Base-by-base conservation (phyloP, 2,329 filamentous ascomycete species). In the Penicillium sp. region DNA sequence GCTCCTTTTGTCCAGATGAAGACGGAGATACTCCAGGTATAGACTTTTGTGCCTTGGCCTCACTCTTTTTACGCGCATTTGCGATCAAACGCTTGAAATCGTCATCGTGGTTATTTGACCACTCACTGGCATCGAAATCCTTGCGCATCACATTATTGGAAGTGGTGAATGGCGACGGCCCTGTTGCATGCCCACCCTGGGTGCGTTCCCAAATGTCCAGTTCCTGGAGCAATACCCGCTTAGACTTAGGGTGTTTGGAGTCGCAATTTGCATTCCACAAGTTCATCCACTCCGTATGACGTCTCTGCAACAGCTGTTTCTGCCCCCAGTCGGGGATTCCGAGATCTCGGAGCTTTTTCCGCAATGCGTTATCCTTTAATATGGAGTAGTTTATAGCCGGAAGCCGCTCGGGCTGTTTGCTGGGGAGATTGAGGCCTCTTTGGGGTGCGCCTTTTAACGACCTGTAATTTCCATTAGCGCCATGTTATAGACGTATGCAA, bases 261-360 rank as follows among this genome's bases (percentile, higher is more conserved):
- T 99, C 94, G 74, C 92, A 96, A 70, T 99, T 99, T 11, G 95
- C 90, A 72, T 99, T 99, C 89, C 91, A 97, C 18, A 99, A 77
- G 37, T 94, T 97, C 50, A 94, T 82, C 92, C 92, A 99, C 73
- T 99, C 94, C 24, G 85, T 90, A 68, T 97, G 92, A 18, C 95
- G 84, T 62, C 82, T 84, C 70, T 93, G 88, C 52, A 97, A 79
- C 1, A 92, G 79, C 44, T 81, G 77, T 44, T 88, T 88, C 0
- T 81, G 74, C 1, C 94, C 94, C 57, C 77, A 80, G 10, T 81
- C 82, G 0, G 90, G 87, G 55, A 97, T 86, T 1, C 92, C 91
- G 1, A 94, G 79, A 3, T 96, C 91, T 18, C 79, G 72, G 40
- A 99, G 78, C 74, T 96, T 97, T 69, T 90, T 94, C 47, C 87